Percentiles rank a stretch among this genome's conserved stretches.
These are phyloP conservation scores for Panus rudis DNA, from an alignment of 768 basidiomycete species.

Conservation along the genomic window DNA sequence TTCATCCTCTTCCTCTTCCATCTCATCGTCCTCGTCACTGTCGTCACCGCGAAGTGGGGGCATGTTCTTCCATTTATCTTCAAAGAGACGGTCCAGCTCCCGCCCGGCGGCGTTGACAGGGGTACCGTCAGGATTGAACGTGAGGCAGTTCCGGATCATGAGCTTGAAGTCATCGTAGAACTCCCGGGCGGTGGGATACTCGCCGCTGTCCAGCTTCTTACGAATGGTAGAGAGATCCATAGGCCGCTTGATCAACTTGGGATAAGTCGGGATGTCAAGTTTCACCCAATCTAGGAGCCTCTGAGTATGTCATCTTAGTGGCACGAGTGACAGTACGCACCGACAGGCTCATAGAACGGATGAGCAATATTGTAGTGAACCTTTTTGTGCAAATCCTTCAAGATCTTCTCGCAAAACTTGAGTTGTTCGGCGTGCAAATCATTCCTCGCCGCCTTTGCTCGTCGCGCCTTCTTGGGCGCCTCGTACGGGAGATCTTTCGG, in stretches of 20 bases:
- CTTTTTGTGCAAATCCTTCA: constrained; percentile 73
- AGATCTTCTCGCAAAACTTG: constrained; percentile 69
- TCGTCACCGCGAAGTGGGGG: constrained; percentile 47
- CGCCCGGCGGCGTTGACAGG: constrained; percentile 82
- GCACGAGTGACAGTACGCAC: constrained; percentile 51
- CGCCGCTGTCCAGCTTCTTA: constrained; percentile 69
- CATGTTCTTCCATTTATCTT: constrained; percentile 83
- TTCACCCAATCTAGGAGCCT: constrained; percentile 57
- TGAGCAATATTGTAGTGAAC: constrained; percentile 64
- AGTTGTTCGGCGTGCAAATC: constrained; percentile 78
- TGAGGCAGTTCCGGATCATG: constrained; percentile 91
- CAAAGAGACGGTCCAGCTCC: constrained; percentile 80
- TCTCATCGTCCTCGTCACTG: constrained; percentile 53
- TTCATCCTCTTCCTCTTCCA: constrained; percentile 60
- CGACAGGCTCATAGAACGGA: constrained; percentile 93
- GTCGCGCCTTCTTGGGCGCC: constrained; percentile 68
- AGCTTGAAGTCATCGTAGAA: constrained; percentile 90
- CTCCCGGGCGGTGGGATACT: constrained; percentile 71
- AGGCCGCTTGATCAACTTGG: constrained; percentile 84
- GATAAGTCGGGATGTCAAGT: constrained; percentile 78
- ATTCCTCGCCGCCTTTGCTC: constrained; percentile 51
- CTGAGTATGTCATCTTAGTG: no score
- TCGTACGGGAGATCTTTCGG: constrained; percentile 85
- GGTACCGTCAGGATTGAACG: constrained; percentile 86
- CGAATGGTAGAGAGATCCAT: constrained; percentile 94